Base-by-base conservation (phyloP, 306 rosid species). In the Carpinus viminea region DNA sequence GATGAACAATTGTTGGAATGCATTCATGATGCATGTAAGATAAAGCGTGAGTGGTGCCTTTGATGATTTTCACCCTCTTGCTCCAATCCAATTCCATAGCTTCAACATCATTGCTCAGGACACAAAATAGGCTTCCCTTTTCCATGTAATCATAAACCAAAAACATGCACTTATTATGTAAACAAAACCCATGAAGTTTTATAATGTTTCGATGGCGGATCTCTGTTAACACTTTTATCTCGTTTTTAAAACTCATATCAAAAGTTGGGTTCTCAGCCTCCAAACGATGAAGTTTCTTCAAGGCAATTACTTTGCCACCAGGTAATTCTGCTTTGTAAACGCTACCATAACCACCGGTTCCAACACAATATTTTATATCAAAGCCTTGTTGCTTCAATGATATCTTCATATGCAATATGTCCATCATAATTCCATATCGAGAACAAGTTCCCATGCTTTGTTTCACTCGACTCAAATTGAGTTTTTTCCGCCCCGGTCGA, bases 1-100 rank as follows among this genome's bases (percentile, higher is more conserved):
- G 18, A 43, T 76, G 81, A 60, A 81, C n/a, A 59, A 76, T 75
- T 13, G 48, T 8, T 11, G 60, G 80, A 8, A 24, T 16, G 24
- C 75, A 73, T 13, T 76, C 74, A 76, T 76, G 78, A 76, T 81
- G 78, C 78, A 81, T 72, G 21, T 81, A 72, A 10, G 62, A 26
- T 21, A 76, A 34, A 36, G 85, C 74, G 28, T 72, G 5, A 11
- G 85, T 70, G 2, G 20, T 64, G 2, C 62, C 81, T 43, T 54
- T 53, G 43, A 76, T 62, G 28, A 81, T 21, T 36, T 55, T 54
- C 2, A 76, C 45, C 74, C 78, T 81, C 2, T 62, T 72, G 34
- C 54, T 41, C 81, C 81, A 81, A 53, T 54, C 48, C 12, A 81
- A 17, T 28, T 72, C 78, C 10, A 62, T 0, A 76, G 56, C 85